Evolutionary conservation across 129 eudicot genomes (phyloP).

Genomic region (Escallonia rubra): DNA sequence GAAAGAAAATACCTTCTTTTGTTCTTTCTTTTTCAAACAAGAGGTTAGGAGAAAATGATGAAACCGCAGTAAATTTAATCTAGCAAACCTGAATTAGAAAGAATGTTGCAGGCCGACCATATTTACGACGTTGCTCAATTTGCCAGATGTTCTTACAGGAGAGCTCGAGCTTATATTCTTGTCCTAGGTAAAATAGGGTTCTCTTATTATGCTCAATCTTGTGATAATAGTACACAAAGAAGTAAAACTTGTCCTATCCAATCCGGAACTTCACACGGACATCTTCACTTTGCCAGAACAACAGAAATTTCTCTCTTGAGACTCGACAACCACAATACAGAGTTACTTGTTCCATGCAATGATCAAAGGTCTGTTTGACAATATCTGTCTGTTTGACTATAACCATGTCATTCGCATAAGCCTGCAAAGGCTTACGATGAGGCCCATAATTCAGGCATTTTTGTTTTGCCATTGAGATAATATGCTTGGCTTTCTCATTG

Average conservation of each 20-base stretch:
- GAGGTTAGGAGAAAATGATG: neutral
- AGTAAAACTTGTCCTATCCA: conserved; percentile 48
- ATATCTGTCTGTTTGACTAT: conserved; percentile 39
- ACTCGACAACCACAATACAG: conserved; percentile 73
- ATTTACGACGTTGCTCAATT: conserved; percentile 40
- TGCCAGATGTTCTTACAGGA: conserved; percentile 73
- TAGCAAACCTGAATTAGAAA: conserved; percentile 66
- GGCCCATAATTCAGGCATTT: conserved; percentile 34
- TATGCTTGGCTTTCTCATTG: conserved; percentile 21
- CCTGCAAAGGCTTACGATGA: conserved; percentile 34
- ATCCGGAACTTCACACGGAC: conserved; percentile 46
- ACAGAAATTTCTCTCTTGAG: conserved; percentile 41
- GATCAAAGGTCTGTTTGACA: conserved; percentile 7
- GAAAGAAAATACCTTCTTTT: too few species aligned
- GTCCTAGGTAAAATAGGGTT: conserved; percentile 1
- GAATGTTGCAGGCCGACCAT: conserved; percentile 19
- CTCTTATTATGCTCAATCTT: too few species aligned
- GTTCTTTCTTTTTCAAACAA: neutral
- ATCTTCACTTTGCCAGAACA: conserved; percentile 29
- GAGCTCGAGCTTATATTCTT: conserved; percentile 63
- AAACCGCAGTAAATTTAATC: neutral
- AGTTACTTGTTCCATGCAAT: conserved; percentile 30
- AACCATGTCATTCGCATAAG: conserved; percentile 35
- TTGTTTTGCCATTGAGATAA: conserved; percentile 26
- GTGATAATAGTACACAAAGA: conserved; percentile 1